These are phyloP conservation scores for Salix caprea DNA, from an alignment of 345 rosid species.

Conservation along the genomic window DNA sequence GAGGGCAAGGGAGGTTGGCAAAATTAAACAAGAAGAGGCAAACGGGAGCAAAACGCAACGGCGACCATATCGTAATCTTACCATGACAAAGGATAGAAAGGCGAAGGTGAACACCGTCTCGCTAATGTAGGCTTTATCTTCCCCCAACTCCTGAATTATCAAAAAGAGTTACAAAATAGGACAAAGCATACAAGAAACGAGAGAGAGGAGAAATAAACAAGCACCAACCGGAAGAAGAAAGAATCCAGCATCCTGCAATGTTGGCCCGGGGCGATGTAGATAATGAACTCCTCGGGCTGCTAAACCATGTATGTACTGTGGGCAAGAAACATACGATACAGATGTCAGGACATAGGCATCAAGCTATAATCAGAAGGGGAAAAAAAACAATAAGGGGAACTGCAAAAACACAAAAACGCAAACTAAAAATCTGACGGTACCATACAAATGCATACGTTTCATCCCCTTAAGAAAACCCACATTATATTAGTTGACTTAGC, in stretches of 20 bases:
- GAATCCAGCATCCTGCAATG: slow-evolving; percentile 86
- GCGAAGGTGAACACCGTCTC: slow-evolving; percentile 68
- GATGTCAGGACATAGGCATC: neutral
- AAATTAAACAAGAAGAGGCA: neutral
- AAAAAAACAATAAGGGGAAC: neutral
- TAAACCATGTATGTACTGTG: slow-evolving; percentile 89
- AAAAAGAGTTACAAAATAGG: slow-evolving; percentile 10
- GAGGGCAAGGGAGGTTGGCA: neutral
- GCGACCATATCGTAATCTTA: slow-evolving; percentile 32
- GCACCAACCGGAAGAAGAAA: slow-evolving; percentile 74
- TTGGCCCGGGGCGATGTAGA: slow-evolving; percentile 81
- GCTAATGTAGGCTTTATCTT: slow-evolving; percentile 85
- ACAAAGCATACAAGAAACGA: neutral
- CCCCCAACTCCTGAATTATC: slow-evolving; percentile 77
- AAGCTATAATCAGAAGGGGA: neutral
- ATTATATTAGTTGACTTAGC: neutral
- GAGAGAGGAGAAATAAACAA: neutral
- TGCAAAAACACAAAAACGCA: neutral
- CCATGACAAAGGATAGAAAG: slow-evolving; percentile 71
- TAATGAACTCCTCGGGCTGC: slow-evolving; percentile 97
- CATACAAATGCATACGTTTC: neutral
- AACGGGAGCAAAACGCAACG: neutral
- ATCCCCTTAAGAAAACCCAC: neutral
- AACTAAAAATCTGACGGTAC: neutral
- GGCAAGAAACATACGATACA: neutral